phyloP scores from a whole-genome alignment of 2,329 filamentous ascomycete species.

The Bimuria novae-zelandiae region DNA sequence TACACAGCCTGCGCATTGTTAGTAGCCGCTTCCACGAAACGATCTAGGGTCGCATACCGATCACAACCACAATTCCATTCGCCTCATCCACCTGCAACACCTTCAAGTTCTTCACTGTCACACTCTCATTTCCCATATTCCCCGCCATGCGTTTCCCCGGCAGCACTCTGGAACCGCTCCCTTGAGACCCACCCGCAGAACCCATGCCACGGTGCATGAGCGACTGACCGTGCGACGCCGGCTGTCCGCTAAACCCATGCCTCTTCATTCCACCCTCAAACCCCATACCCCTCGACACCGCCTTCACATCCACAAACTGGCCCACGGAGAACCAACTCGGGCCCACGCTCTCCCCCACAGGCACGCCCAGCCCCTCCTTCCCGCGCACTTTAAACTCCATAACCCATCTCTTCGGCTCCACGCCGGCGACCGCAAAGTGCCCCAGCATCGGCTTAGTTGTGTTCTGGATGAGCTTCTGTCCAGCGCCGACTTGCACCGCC shows the following conservation, averaged over 20 bases:
- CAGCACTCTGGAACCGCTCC: slow-evolving; percentile 86
- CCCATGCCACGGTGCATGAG: slow-evolving; percentile 92
- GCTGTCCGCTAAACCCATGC: slow-evolving; percentile 87
- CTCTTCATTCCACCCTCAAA: slow-evolving; percentile 99
- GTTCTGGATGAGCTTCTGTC: slow-evolving; percentile 73
- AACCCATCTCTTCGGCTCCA: slow-evolving; percentile 82
- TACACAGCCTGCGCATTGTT: slow-evolving; percentile 61
- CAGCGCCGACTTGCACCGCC: slow-evolving; percentile 87
- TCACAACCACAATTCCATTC: slow-evolving; percentile 85
- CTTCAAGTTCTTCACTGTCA: slow-evolving; percentile 89
- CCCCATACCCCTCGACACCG: slow-evolving; percentile 82
- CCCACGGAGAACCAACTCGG: slow-evolving; percentile 93
- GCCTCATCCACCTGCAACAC: slow-evolving; percentile 86
- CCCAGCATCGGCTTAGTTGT: slow-evolving; percentile 82
- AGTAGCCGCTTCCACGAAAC: not conserved
- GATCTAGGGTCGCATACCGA: slow-evolving; percentile 59
- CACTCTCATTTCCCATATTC: slow-evolving; percentile 86
- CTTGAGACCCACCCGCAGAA: slow-evolving; percentile 86
- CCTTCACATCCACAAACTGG: slow-evolving; percentile 85
- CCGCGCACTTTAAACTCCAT: slow-evolving; percentile 85
- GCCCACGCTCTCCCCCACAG: slow-evolving; percentile 73
- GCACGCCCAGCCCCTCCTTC: slow-evolving; percentile 70
- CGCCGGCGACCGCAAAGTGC: slow-evolving; percentile 80
- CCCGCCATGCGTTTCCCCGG: slow-evolving; percentile 99
- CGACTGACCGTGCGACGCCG: slow-evolving; percentile 92